These are phyloP conservation scores for Volvox carteri DNA, from an alignment of 163 green algal genomes.

Conservation along the genomic window DNA sequence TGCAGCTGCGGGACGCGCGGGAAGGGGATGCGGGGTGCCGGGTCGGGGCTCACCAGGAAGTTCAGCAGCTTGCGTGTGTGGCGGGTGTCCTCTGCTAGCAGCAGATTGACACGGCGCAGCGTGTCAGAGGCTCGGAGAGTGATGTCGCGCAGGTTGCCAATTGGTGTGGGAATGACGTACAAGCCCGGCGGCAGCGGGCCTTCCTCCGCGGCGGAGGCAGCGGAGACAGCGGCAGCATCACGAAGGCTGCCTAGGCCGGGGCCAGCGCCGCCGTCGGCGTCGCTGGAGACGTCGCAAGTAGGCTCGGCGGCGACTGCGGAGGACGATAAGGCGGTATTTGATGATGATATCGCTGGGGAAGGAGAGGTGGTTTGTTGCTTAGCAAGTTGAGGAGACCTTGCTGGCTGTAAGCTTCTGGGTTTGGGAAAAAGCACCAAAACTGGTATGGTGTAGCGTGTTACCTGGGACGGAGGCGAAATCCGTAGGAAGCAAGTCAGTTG, in stretches of 20 bases:
- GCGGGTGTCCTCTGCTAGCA: slow-evolving; percentile 90
- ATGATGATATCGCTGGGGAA: no score
- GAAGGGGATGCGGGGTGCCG: no score
- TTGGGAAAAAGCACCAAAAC: no score
- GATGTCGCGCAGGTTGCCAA: slow-evolving; percentile 75
- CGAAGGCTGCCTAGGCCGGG: slow-evolving; percentile 4
- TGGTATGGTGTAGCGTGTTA: no score
- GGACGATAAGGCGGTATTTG: no score
- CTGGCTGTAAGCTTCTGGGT: no score
- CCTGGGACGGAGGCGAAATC: no score
- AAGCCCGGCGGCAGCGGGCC: slow-evolving; percentile 17
- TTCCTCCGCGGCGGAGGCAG: neutral
- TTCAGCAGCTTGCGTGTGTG: slow-evolving; percentile 85
- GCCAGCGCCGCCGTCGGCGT: neutral
- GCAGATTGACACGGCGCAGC: slow-evolving; percentile 67
- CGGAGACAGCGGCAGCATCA: neutral
- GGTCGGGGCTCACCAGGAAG: slow-evolving; percentile 17
- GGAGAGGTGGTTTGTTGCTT: no score
- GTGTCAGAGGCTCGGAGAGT: slow-evolving; percentile 82
- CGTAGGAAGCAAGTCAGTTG: neutral
- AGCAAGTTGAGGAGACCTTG: no score
- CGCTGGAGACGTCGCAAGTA: no score
- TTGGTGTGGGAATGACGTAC: slow-evolving; percentile 49
- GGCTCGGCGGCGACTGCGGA: no score
- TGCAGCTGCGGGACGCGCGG: no score